Percentiles rank a stretch among this genome's conserved stretches.
Evolutionary conservation across 164 flowering plant genomes (phyloP).

Genomic region (Santalum album): DNA sequence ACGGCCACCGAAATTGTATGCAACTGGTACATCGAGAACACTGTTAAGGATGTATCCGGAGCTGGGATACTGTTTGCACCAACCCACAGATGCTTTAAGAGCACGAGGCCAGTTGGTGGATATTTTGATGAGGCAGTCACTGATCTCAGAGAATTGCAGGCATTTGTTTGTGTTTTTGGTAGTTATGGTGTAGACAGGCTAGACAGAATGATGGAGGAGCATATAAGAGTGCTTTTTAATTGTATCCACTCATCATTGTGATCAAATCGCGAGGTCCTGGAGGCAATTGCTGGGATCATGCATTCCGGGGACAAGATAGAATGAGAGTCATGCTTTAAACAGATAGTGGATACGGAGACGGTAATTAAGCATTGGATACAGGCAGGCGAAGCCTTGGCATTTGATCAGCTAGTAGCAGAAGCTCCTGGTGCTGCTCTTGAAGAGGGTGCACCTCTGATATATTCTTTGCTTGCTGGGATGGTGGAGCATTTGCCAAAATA

Average conservation of each 20-base stretch:
- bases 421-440: constrained; percentile 81
- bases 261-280: constrained; percentile 81
- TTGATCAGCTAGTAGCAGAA: constrained; percentile 68
- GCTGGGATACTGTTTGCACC: constrained; percentile 89
- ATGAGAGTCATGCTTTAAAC: constrained; percentile 65
- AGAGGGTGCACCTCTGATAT: constrained; percentile 76
- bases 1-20: constrained; percentile 78
- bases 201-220: constrained; percentile 83
- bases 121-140: constrained; percentile 91
- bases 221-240: constrained; percentile 81
- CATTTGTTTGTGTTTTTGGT: constrained; percentile 87
- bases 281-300: constrained; percentile 69
- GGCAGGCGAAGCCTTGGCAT: constrained; percentile 88
- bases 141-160: constrained; percentile 68
- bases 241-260: constrained; percentile 85
- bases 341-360: constrained; percentile 82
- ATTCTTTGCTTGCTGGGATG: constrained; percentile 62
- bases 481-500: constrained; percentile 68
- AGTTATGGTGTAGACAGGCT: constrained; percentile 92
- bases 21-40: constrained; percentile 94
- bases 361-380: constrained; percentile 80
- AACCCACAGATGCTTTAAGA: constrained; percentile 69
- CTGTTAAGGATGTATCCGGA: constrained; percentile 80
- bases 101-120: constrained; percentile 92
- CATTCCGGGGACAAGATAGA: constrained; percentile 72